Evolutionary conservation across 345 rosid genomes (phyloP).

Genomic region (Jatropha curcas): DNA sequence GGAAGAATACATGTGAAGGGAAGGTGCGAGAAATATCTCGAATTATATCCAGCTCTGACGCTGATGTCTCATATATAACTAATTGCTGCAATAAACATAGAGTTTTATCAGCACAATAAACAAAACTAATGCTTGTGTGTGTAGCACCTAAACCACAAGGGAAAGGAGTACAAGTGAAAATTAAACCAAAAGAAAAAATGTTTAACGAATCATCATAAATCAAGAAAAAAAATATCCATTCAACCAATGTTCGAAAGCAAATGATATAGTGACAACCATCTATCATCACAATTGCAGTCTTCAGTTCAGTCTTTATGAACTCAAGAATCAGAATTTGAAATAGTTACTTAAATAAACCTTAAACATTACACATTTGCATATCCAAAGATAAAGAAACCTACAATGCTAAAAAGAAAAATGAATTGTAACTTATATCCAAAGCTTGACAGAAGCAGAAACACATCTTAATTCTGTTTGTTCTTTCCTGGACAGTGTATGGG

Average conservation of each 20-base stretch:
- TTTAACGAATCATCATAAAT: not conserved
- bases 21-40: constrained; percentile 94
- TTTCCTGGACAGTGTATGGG: too few relatives aligned
- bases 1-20: constrained; percentile 96
- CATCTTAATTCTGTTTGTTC: too few relatives aligned
- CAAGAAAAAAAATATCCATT: not conserved
- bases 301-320: not conserved
- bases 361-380: too few relatives aligned
- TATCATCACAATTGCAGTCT: not conserved
- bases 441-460: too few relatives aligned
- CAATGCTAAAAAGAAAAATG: too few relatives aligned
- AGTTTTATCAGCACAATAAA: not conserved
- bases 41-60: constrained; percentile 90
- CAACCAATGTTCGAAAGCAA: not conserved
- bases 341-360: not conserved
- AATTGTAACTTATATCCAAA: too few relatives aligned
- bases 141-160: not conserved
- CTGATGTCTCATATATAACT: constrained; percentile 84
- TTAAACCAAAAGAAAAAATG: not conserved
- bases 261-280: not conserved
- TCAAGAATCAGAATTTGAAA: not conserved
- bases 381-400: too few relatives aligned
- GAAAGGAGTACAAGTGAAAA: not conserved
- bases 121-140: not conserved
- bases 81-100: constrained; percentile 64